These are phyloP conservation scores for Phytopythium vexans DNA, from an alignment of 352 stramenopile genomes.

Conservation along the genomic window DNA sequence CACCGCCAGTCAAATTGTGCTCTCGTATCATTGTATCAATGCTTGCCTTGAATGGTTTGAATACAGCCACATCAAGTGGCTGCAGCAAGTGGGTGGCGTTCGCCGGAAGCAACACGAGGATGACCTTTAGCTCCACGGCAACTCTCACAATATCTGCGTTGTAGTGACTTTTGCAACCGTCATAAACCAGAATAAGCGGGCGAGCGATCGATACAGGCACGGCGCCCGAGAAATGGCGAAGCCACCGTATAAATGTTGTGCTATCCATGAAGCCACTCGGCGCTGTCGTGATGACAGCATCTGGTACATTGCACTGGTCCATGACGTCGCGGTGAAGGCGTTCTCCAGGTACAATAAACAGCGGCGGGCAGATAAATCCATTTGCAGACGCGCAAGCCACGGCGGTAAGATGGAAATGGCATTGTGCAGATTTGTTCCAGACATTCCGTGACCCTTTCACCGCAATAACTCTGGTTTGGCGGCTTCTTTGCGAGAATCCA, in stretches of 20 bases:
- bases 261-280: slow-evolving; percentile 6
- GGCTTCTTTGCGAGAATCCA: not conserved
- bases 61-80: slow-evolving; percentile 11
- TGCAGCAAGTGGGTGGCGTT: slow-evolving; percentile 10
- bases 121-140: slow-evolving; percentile 1
- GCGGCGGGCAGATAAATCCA: slow-evolving; percentile 1
- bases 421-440: slow-evolving; percentile 1
- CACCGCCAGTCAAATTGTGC: too few species aligned
- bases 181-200: slow-evolving; percentile 4
- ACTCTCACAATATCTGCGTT: not conserved
- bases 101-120: slow-evolving; percentile 1
- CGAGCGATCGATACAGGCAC: slow-evolving; percentile 1
- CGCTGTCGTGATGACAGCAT: not conserved
- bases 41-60: slow-evolving; percentile 3
- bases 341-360: not conserved
- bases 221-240: not conserved
- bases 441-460: slow-evolving; percentile 7
- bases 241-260: slow-evolving; percentile 1
- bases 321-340: slow-evolving; percentile 6
- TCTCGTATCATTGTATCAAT: too few species aligned
- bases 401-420: slow-evolving; percentile 9
- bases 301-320: not conserved
- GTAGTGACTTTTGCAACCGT: slow-evolving; percentile 2
- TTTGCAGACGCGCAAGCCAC: slow-evolving; percentile 5
- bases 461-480: slow-evolving; percentile 6